A percentile compares a stretch with the other conserved stretches of the same genome.
phyloP scores from a whole-genome alignment of 257 asterid species.

The Haberlea rhodopensis region DNA sequence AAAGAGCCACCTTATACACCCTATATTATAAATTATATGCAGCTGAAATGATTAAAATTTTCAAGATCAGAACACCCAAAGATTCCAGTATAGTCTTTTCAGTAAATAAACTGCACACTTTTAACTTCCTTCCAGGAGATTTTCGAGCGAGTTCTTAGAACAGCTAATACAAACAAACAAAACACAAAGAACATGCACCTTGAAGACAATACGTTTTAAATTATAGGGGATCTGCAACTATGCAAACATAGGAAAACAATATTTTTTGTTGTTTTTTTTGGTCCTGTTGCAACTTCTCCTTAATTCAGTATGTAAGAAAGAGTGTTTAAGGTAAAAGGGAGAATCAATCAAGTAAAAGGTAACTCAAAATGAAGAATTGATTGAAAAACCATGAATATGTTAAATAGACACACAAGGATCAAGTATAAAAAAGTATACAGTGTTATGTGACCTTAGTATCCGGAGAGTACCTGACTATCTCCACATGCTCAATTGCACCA shows the following conservation, averaged over 20 bases:
- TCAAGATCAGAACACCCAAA: conserved; percentile 6
- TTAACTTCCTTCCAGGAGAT: background rate
- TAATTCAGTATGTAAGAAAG: background rate
- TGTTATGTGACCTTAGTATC: background rate
- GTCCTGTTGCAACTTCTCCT: background rate
- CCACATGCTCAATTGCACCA: conserved; percentile 87
- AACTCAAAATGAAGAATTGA: background rate
- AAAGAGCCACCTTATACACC: background rate
- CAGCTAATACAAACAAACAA: background rate
- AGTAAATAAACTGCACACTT: background rate
- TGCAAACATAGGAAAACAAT: background rate
- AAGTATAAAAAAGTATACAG: conserved; percentile 5
- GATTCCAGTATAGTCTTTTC: background rate
- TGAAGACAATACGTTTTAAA: background rate
- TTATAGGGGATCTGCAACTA: conserved; percentile 5
- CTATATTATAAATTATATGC: background rate
- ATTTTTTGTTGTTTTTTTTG: background rate
- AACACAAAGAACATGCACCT: background rate
- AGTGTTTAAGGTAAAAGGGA: background rate
- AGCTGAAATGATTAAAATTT: background rate
- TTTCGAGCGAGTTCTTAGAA: conserved; percentile 7
- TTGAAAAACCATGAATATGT: background rate
- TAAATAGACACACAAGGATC: conserved; percentile 5
- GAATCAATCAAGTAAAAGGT: background rate
- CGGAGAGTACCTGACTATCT: conserved; percentile 64